phyloP scores from a whole-genome alignment of 2,329 filamentous ascomycete genomes.

The Curvularia lunata region DNA sequence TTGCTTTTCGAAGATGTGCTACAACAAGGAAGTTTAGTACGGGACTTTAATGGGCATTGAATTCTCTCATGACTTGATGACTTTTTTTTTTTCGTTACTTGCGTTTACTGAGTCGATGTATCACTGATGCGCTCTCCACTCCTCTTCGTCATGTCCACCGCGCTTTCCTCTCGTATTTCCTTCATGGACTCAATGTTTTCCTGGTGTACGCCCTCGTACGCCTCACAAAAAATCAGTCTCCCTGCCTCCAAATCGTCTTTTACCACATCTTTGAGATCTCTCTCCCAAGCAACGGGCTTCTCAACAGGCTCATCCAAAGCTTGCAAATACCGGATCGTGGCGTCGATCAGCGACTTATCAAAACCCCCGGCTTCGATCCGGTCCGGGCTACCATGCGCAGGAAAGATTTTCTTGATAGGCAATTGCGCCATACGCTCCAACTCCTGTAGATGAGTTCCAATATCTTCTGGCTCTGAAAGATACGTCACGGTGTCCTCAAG shows the following conservation, averaged over 20 bases:
- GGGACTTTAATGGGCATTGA: too few species aligned
- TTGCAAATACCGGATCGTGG: neutral
- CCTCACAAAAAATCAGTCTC: neutral
- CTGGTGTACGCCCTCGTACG: neutral
- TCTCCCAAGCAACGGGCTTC: neutral
- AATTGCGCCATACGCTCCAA: conserved; percentile 1
- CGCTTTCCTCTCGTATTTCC: neutral
- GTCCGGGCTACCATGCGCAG: neutral
- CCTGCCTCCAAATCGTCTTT: neutral
- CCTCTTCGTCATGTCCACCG: neutral
- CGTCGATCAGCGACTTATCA: neutral
- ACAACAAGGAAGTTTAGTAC: too few species aligned
- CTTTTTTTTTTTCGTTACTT: too few species aligned
- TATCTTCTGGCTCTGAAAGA: neutral
- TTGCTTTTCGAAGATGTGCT: too few species aligned
- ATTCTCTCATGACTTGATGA: too few species aligned
- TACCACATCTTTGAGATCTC: neutral
- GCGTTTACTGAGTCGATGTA: conserved; percentile 8
- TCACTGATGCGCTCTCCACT: neutral
- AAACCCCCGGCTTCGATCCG: neutral
- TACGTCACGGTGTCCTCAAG: neutral
- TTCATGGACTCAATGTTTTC: neutral
- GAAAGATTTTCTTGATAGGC: neutral
- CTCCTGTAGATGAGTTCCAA: neutral
- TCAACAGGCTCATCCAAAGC: neutral